Percentiles rank a stretch among this genome's conserved stretches.
Conservation (phyloP, 352 stramenopile genomes). For the Plasmopara muralis region DNA sequence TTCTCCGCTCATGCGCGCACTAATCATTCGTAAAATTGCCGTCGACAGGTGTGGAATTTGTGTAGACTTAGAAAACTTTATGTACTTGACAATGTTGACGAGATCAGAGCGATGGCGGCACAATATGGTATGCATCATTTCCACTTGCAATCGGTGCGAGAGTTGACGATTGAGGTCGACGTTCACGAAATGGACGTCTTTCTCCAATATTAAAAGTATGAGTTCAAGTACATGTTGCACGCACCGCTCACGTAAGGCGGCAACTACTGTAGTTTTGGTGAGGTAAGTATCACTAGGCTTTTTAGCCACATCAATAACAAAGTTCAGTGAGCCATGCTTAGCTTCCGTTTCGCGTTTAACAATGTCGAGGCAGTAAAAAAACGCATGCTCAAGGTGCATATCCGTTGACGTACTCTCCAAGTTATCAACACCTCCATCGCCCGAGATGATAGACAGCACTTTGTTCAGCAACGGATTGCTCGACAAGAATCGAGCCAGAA, state of each 20-base stretch:
- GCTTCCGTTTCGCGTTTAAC: conserved; percentile 66
- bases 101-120: conserved; percentile 64
- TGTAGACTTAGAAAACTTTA: conserved; percentile 73
- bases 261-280: conserved; percentile 45
- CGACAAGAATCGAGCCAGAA: conserved; percentile 63
- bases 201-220: conserved; percentile 63
- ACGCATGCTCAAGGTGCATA: conserved; percentile 68
- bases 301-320: conserved; percentile 49
- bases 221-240: conserved; percentile 77
- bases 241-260: conserved; percentile 50
- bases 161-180: conserved; percentile 47
- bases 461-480: conserved; percentile 62
- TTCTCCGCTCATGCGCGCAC: conserved; percentile 47
- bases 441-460: conserved; percentile 58
- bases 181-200: conserved; percentile 64
- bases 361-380: conserved; percentile 79
- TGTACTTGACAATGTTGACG: conserved; percentile 77
- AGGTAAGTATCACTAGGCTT: conserved; percentile 39
- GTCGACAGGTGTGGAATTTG: conserved; percentile 67
- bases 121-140: conserved; percentile 74
- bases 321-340: conserved; percentile 60
- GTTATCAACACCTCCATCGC: conserved; percentile 63
- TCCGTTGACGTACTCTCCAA: conserved; percentile 66
- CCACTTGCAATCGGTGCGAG: conserved; percentile 56
- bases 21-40: conserved; percentile 63